phyloP scores from a whole-genome alignment of 2,329 filamentous ascomycete genomes.

The Reticulascus tulasneorum region DNA sequence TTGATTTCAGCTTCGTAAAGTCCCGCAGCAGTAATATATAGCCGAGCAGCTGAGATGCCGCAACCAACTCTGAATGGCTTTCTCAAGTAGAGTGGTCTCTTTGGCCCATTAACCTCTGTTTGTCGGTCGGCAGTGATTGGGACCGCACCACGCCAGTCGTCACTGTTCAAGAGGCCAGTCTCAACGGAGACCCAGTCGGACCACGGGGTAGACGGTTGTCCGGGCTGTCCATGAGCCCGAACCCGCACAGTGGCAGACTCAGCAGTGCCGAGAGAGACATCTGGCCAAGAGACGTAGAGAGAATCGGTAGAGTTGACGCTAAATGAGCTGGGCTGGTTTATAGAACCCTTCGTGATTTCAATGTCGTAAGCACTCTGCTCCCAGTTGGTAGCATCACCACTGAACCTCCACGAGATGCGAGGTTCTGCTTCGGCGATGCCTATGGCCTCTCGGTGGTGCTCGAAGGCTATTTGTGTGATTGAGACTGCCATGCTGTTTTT shows the following conservation, averaged over 20 bases:
- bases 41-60: constrained; percentile 29
- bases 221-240: constrained; percentile 23
- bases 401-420: constrained; percentile 43
- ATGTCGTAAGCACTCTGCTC: constrained; percentile 40
- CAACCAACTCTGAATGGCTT: constrained; percentile 15
- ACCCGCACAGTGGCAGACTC: constrained; percentile 30
- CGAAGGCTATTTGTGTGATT: constrained; percentile 34
- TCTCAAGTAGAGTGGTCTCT: constrained; percentile 20
- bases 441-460: constrained; percentile 35
- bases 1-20: constrained; percentile 46
- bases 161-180: constrained; percentile 24
- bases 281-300: constrained; percentile 41
- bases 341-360: constrained; percentile 27
- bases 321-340: constrained; percentile 11
- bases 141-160: constrained; percentile 25
- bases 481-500: constrained; percentile 31
- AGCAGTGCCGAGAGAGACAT: constrained; percentile 22
- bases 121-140: constrained; percentile 25
- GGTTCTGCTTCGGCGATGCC: constrained; percentile 40
- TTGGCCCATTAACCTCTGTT: constrained; percentile 22
- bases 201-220: constrained; percentile 22
- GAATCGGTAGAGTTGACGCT: constrained; percentile 31
- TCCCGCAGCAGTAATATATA: constrained; percentile 45
- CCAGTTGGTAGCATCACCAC: constrained; percentile 34
- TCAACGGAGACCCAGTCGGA: constrained; percentile 28